Evolutionary conservation across 257 asterid genomes (phyloP).

Genomic region (Przewalskia tangutica): DNA sequence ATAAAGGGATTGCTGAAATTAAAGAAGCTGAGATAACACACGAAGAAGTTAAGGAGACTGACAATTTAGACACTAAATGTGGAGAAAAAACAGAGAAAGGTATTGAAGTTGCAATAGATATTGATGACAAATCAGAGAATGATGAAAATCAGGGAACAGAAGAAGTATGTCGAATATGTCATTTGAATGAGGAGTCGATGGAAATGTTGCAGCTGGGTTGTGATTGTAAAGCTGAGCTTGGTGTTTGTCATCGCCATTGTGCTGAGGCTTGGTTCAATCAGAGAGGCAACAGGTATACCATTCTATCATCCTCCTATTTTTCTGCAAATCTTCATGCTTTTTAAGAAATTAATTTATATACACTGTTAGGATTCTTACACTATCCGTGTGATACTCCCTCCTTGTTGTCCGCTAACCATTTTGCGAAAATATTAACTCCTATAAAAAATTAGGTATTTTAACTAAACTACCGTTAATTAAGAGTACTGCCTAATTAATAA

Average conservation of each 20-base stretch:
- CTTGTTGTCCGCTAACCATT: too few relatives aligned
- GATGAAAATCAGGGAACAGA: constrained; percentile 9
- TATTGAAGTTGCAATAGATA: background rate
- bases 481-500: too few relatives aligned
- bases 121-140: constrained; percentile 4
- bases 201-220: constrained; percentile 39
- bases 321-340: background rate
- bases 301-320: background rate
- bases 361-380: too few relatives aligned
- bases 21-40: background rate
- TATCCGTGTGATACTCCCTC: background rate
- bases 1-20: background rate
- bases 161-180: constrained; percentile 42
- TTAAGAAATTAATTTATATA: background rate
- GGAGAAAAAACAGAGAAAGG: background rate
- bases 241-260: constrained; percentile 32
- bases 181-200: constrained; percentile 26
- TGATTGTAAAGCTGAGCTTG: constrained; percentile 39
- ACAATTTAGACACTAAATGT: background rate
- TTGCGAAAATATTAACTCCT: too few relatives aligned
- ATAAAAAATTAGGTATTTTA: too few relatives aligned
- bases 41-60: background rate
- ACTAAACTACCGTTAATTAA: too few relatives aligned
- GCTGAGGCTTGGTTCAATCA: constrained; percentile 46
- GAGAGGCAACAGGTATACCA: constrained; percentile 34